Percentiles rank a stretch among this genome's conserved stretches.
These are phyloP conservation scores for Fusarium foetens DNA, from an alignment of 2,329 filamentous ascomycete species.

Conservation along the genomic window DNA sequence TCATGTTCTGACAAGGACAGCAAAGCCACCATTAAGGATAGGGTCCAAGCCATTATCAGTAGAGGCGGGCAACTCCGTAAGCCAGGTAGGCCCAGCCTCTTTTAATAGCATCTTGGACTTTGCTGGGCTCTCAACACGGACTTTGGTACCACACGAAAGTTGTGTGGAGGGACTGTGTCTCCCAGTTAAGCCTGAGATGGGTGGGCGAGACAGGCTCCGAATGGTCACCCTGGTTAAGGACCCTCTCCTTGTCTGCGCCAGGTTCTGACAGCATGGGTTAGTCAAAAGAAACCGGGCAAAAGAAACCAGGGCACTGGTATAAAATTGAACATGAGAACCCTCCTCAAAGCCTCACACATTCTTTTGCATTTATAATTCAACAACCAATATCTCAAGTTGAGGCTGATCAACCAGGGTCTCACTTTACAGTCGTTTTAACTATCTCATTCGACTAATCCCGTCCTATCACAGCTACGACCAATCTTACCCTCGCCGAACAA, in stretches of 20 bases:
- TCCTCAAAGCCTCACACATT: neutral
- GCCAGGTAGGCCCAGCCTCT: slow-evolving; percentile 10
- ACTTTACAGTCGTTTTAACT: neutral
- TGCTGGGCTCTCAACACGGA: neutral
- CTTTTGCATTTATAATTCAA: slow-evolving; percentile 13
- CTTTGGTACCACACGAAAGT: neutral
- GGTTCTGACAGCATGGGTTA: slow-evolving; percentile 38
- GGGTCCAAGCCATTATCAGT: slow-evolving; percentile 10
- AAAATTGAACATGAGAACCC: slow-evolving; percentile 39
- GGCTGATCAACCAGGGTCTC: neutral
- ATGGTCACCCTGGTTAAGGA: slow-evolving; percentile 35
- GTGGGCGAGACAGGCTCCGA: slow-evolving; percentile 31
- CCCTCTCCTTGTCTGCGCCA: slow-evolving; percentile 37
- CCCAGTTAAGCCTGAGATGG: slow-evolving; percentile 30
- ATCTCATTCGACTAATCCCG: neutral
- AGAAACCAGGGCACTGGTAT: slow-evolving; percentile 40
- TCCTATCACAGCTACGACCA: neutral
- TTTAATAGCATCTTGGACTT: slow-evolving; percentile 7
- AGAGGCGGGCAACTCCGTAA: slow-evolving; percentile 6
- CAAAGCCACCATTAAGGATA: slow-evolving; percentile 23
- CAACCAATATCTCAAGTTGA: neutral
- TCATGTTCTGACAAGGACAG: slow-evolving; percentile 19
- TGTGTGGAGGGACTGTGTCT: slow-evolving; percentile 23
- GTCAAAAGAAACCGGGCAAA: slow-evolving; percentile 44
- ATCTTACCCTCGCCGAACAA: slow-evolving; percentile 1